These are phyloP conservation scores for Erysimum cheiranthoides DNA, from an alignment of 345 rosid species.

Conservation along the genomic window DNA sequence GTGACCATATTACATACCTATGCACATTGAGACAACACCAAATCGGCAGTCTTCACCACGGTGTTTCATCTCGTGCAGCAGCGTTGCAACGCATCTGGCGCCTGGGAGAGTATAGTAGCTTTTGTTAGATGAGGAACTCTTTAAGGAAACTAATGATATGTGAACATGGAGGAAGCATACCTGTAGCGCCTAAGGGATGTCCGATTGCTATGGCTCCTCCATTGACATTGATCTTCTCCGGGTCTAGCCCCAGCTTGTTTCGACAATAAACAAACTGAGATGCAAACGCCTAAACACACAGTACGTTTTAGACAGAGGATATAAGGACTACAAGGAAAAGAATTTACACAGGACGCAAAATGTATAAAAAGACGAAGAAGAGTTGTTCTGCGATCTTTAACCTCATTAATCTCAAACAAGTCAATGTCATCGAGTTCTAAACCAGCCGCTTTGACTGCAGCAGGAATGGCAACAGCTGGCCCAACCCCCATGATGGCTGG, in stretches of 20 bases:
- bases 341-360: background rate
- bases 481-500: conserved; percentile 98
- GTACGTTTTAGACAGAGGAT: background rate
- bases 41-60: conserved; percentile 86
- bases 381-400: conserved; percentile 33
- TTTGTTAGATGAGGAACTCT: conserved; percentile 10
- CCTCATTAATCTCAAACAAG: conserved; percentile 98
- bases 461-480: conserved; percentile 94
- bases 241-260: conserved; percentile 83
- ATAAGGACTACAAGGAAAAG: background rate
- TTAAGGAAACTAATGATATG: background rate
- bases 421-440: conserved; percentile 83
- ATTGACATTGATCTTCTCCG: conserved; percentile 88
- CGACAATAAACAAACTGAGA: conserved; percentile 93
- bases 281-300: conserved; percentile 79
- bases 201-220: conserved; percentile 98
- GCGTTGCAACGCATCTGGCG: conserved; percentile 89
- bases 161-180: conserved; percentile 49
- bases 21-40: conserved; percentile 90
- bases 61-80: conserved; percentile 93
- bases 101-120: conserved; percentile 49
- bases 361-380: conserved; percentile 3
- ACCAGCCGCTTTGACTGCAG: conserved; percentile 89
- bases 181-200: conserved; percentile 95
- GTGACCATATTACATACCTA: conserved; percentile 32